Evolutionary conservation across 225 moss, liverwort and hornwort species (phyloP).

Genomic region (Bryum argenteum): DNA sequence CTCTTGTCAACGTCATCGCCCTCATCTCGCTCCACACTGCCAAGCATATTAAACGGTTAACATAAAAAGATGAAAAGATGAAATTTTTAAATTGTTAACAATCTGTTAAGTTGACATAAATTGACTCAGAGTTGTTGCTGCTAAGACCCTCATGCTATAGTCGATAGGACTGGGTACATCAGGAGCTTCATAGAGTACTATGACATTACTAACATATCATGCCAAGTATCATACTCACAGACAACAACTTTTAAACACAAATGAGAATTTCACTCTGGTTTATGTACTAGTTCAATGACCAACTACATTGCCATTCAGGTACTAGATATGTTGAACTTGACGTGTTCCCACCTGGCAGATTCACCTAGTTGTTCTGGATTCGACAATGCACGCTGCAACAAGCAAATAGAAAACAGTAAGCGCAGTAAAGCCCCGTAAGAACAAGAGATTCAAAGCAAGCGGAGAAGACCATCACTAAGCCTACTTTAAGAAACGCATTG

Average conservation of each 20-base stretch:
- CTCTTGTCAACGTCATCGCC: conserved; percentile 32
- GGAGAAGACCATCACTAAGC: background rate
- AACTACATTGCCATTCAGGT: background rate
- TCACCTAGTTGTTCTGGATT: conserved; percentile 38
- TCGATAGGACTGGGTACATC: conserved; percentile 3
- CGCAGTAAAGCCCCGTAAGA: background rate
- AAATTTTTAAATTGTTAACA: conserved; percentile 3
- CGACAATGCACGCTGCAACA: conserved; percentile 35
- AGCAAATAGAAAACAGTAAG: conserved; percentile 28
- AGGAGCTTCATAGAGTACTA: background rate
- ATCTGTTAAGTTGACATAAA: background rate
- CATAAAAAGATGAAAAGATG: conserved; percentile 2
- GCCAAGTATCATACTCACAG: background rate
- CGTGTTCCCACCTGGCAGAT: conserved; percentile 35
- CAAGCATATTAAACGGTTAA: conserved; percentile 10
- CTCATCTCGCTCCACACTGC: conserved; percentile 45
- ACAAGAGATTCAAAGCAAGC: background rate
- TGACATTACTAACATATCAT: background rate
- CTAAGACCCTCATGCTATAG: background rate
- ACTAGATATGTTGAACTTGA: background rate
- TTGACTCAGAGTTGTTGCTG: conserved; percentile 5
- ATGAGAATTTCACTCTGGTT: conserved; percentile 7
- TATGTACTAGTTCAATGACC: background rate
- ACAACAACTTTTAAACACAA: conserved; percentile 3
- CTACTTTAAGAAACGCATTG: conserved; percentile 1